These are phyloP conservation scores for Striga asiatica DNA, from an alignment of 257 asterid genomes.

Conservation along the genomic window DNA sequence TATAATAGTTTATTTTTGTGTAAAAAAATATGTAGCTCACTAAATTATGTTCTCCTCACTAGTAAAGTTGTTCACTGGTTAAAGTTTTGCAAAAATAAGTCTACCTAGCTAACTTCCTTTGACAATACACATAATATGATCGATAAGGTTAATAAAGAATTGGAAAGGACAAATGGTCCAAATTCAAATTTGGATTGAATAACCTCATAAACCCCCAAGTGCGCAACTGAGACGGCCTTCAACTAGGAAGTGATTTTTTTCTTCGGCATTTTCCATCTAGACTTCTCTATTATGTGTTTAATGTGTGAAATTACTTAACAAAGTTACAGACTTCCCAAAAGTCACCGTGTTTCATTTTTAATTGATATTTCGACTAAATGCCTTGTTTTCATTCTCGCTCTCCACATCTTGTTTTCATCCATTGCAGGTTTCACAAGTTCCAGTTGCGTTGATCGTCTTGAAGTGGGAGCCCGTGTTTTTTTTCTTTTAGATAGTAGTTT, in stretches of 20 bases:
- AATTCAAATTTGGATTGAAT: not conserved
- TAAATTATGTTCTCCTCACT: not conserved
- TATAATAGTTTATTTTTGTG: too few species aligned
- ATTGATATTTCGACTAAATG: not conserved
- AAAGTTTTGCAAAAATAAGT: too few species aligned
- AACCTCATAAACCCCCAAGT: not conserved
- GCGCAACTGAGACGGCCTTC: not conserved
- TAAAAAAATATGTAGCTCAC: not conserved
- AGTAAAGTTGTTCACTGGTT: too few species aligned
- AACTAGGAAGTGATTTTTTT: not conserved
- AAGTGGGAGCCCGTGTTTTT: slow-evolving; percentile 22
- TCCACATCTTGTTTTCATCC: not conserved
- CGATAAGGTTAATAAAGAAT: too few species aligned
- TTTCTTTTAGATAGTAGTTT: too few species aligned
- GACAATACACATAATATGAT: too few species aligned
- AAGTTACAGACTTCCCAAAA: too few species aligned
- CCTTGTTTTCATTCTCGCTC: not conserved
- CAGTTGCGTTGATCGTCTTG: slow-evolving; percentile 19
- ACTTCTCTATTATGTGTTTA: too few species aligned
- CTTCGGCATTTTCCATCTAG: not conserved
- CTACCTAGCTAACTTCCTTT: too few species aligned
- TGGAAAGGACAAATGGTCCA: too few species aligned
- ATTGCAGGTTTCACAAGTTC: slow-evolving; percentile 29
- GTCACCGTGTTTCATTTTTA: not conserved
- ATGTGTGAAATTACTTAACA: too few species aligned